A percentile compares a stretch with the other conserved stretches of the same genome.
These are phyloP conservation scores for Pichiaceae sp. DNA, from an alignment of 1,139 yeast species.

Conservation along the genomic window DNA sequence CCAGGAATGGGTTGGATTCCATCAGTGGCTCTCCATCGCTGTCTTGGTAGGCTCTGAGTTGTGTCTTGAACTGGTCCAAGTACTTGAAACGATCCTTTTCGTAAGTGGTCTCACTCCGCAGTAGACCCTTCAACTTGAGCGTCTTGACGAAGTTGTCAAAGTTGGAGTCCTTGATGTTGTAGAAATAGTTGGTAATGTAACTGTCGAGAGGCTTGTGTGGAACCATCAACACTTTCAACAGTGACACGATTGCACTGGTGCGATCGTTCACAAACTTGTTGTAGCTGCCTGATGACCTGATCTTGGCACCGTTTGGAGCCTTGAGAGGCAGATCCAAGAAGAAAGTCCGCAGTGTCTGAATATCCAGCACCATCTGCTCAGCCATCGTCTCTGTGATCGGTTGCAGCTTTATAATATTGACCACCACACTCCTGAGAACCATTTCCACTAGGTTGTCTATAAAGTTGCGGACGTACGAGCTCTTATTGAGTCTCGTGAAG, in stretches of 20 bases:
- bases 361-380: slow-evolving; percentile 74
- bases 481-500: slow-evolving; percentile 58
- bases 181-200: slow-evolving; percentile 59
- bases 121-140: slow-evolving; percentile 53
- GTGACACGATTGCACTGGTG: slow-evolving; percentile 46
- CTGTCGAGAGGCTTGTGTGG: slow-evolving; percentile 59
- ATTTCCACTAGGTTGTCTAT: slow-evolving; percentile 72
- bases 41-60: slow-evolving; percentile 42
- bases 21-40: slow-evolving; percentile 13
- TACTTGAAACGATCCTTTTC: slow-evolving; percentile 39
- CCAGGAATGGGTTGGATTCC: slow-evolving; percentile 21
- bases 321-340: slow-evolving; percentile 45
- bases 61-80: slow-evolving; percentile 52
- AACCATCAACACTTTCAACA: slow-evolving; percentile 59
- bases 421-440: slow-evolving; percentile 48
- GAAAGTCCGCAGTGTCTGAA: slow-evolving; percentile 51
- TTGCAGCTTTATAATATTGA: slow-evolving; percentile 47
- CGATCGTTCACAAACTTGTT: slow-evolving; percentile 40
- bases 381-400: slow-evolving; percentile 67
- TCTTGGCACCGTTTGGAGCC: slow-evolving; percentile 20
- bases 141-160: slow-evolving; percentile 56
- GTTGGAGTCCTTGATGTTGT: slow-evolving; percentile 58
- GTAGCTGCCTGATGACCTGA: slow-evolving; percentile 31
- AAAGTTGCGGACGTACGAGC: slow-evolving; percentile 61
- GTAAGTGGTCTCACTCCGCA: slow-evolving; percentile 18